Conservation (phyloP, 2,329 filamentous ascomycete genomes). For the Phialophora chinensis region DNA sequence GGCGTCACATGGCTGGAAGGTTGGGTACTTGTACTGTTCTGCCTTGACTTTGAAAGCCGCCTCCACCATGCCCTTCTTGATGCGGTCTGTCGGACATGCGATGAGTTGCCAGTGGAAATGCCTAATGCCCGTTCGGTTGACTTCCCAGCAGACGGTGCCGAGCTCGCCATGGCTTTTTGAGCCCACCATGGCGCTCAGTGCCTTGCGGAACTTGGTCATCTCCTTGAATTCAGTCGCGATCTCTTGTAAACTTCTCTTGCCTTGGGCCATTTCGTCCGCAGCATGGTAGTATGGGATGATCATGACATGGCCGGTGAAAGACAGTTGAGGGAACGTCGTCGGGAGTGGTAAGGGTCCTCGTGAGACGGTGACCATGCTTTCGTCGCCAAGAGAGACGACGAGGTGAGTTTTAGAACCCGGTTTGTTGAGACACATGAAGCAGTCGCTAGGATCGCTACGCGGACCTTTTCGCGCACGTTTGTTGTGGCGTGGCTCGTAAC, state of each 20-base stretch:
- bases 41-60: slow-evolving; percentile 88
- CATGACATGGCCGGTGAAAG: slow-evolving; percentile 83
- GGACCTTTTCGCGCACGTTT: slow-evolving; percentile 50
- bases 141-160: slow-evolving; percentile 89
- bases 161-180: slow-evolving; percentile 59
- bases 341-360: slow-evolving; percentile 83
- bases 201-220: slow-evolving; percentile 79
- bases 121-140: slow-evolving; percentile 78
- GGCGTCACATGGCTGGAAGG: slow-evolving; percentile 52
- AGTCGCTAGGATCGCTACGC: slow-evolving; percentile 70
- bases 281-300: slow-evolving; percentile 88
- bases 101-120: slow-evolving; percentile 95
- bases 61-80: slow-evolving; percentile 77
- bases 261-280: slow-evolving; percentile 58
- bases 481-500: slow-evolving; percentile 52
- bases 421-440: slow-evolving; percentile 96
- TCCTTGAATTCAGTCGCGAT: slow-evolving; percentile 70
- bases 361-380: slow-evolving; percentile 86
- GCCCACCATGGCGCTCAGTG: slow-evolving; percentile 78
- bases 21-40: slow-evolving; percentile 70
- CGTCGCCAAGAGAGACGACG: slow-evolving; percentile 84
- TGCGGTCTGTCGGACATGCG: slow-evolving; percentile 71
- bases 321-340: slow-evolving; percentile 72
- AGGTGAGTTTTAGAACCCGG: slow-evolving; percentile 83
- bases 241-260: slow-evolving; percentile 66